Percentiles rank a stretch among this genome's conserved stretches.
Conservation (phyloP, 2,329 filamentous ascomycete species). For the Aureobasidium sp. region DNA sequence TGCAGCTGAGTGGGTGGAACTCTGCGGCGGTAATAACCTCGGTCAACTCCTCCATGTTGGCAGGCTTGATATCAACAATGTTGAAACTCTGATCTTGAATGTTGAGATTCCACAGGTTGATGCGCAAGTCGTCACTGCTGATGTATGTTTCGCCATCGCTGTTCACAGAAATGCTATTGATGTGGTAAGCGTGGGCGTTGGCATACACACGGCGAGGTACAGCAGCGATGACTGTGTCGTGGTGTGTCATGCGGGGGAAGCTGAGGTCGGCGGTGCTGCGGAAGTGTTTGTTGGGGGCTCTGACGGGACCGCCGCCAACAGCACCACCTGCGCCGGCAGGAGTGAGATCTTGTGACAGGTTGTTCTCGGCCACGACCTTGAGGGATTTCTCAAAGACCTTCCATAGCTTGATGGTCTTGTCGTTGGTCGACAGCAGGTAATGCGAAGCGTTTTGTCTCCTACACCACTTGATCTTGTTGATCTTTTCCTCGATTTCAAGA, state of each 20-base stretch:
- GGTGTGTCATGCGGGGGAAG: constrained; percentile 90
- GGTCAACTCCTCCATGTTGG: constrained; percentile 98
- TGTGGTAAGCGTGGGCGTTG: constrained; percentile 98
- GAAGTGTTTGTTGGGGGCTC: constrained; percentile 67
- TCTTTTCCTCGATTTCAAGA: constrained; percentile 99
- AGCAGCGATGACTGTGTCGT: constrained; percentile 95
- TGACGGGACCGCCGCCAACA: constrained; percentile 69
- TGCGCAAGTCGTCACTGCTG: constrained; percentile 92
- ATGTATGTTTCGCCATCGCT: constrained; percentile 99
- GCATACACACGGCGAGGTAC: constrained; percentile 94
- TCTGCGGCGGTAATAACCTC: constrained; percentile 98
- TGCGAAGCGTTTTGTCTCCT: constrained; percentile 96
- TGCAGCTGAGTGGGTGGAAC: constrained; percentile 94
- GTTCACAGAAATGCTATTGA: constrained; percentile 99
- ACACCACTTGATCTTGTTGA: constrained; percentile 99
- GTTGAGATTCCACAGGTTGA: constrained; percentile 98
- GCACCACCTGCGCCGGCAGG: constrained; percentile 54
- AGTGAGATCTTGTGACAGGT: constrained; percentile 88
- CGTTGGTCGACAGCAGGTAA: constrained; percentile 95
- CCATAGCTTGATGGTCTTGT: constrained; percentile 99
- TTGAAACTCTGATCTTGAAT: constrained; percentile 99
- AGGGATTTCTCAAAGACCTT: constrained; percentile 99
- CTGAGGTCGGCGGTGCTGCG: constrained; percentile 76
- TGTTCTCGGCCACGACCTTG: constrained; percentile 98
- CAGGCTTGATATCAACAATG: constrained; percentile 99